Evolutionary conservation across 768 basidiomycete genomes (phyloP), one percentile per base, ranked within the genome.

Genomic region (Mycena belliarum): DNA sequence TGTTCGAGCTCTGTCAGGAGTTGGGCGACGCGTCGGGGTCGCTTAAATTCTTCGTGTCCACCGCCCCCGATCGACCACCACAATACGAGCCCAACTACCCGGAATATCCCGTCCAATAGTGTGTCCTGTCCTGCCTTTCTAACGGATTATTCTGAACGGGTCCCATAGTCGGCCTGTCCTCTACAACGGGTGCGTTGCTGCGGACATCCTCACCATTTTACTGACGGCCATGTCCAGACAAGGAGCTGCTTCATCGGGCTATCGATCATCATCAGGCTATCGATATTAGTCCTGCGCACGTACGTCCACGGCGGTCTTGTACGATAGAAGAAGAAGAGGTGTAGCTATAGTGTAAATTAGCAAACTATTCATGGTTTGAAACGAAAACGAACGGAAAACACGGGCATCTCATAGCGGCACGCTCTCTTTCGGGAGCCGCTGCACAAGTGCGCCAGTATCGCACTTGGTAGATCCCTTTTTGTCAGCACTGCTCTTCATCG

Each of bases 1-100:
- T 82, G 25, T 79, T 75, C 59, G 66, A 72, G 35, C 63, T 79
- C 14, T 82, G 80, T 65, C 73, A 68, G 26, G 73, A 77, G 59
- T 74, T 70, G 42, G 80, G 80, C 6, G 78, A 80, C 58, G 69
- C 78, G 14, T 75, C 79, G 43, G 80, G 79, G 8, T 78, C 76
- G 14, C 72, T 82, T n/a, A 80, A 78, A 61, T 78, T 82, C 66
- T 80, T 80, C 62, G 76, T 80, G 38, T 80, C 79, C 12, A 75
- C 78, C 1, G 75, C 72, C 10, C 77, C 78, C 21, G 75, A 81
- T 60, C 70, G 75, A 38, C 76, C 77, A 24, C 69, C 77, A 23
- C 51, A 54, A 48, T 49, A 51, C 55, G 62, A 63, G 35, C 58
- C 58, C 21, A 44, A 18, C 24, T 63, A 63, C n/a, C 54, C 54